phyloP scores from a whole-genome alignment of 2,329 filamentous ascomycete species.

The Penicillium hordei region DNA sequence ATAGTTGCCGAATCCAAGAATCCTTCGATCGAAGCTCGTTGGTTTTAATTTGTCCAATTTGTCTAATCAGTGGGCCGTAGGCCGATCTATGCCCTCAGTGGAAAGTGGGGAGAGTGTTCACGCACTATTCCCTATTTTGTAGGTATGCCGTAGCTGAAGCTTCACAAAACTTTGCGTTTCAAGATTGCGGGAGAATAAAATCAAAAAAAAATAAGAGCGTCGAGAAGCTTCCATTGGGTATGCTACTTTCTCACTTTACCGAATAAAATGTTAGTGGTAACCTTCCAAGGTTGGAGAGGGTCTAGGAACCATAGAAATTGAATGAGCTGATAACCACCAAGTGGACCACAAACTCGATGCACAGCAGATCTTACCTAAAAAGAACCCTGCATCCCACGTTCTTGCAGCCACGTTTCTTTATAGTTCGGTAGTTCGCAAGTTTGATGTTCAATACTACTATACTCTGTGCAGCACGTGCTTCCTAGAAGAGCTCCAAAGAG shows the following conservation, averaged over 20 bases:
- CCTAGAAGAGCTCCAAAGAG: background rate
- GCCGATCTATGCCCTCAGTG: slow-evolving; percentile 2
- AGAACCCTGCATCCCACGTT: slow-evolving; percentile 9
- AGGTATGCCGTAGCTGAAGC: background rate
- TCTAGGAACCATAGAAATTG: background rate
- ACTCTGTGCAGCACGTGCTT: background rate
- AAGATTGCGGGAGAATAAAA: background rate
- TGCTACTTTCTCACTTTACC: slow-evolving; percentile 1
- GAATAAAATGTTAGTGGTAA: background rate
- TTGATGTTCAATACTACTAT: background rate
- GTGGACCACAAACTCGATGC: slow-evolving; percentile 5
- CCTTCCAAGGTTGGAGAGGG: background rate
- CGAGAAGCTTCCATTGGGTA: slow-evolving; percentile 20
- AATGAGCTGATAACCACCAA: background rate
- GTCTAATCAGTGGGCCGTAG: background rate
- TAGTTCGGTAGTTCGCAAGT: background rate
- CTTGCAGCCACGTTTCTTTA: slow-evolving; percentile 4
- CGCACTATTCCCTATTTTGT: background rate
- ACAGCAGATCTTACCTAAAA: slow-evolving; percentile 22
- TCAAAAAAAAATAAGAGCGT: background rate
- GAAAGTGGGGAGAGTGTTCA: slow-evolving; percentile 4
- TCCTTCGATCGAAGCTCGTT: slow-evolving; percentile 2
- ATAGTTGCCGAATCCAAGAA: background rate
- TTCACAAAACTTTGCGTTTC: background rate
- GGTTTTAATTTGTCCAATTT: background rate